Base-by-base conservation (phyloP, 108 stramenopile genomes). In the Pinguiococcus pyrenoidosus region DNA sequence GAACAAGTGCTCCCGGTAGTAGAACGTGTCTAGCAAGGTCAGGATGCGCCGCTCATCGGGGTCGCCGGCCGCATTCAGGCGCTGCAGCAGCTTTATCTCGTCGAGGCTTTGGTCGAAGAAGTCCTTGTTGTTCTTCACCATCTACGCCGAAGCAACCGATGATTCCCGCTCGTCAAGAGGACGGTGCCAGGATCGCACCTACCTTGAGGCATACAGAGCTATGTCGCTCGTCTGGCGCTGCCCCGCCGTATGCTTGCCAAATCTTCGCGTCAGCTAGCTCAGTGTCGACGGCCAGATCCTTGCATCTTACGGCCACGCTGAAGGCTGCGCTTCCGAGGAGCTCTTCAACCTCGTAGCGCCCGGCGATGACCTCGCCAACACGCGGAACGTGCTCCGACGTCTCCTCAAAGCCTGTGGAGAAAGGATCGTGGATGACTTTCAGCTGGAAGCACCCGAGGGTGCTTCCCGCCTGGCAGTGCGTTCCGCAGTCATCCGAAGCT, bases 71-170 rank as follows among this genome's bases (percentile, higher is more conserved):
- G 20, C 33, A 24, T 71, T 63, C 12, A 92, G 59, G 34, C 87
- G 57, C 49, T 81, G 73, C 33, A 98, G 69, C 24, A 98, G 84
- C 71, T 92, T 91, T 49, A 95, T 92, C 62, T 98, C 96, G 59
- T 98, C 96, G 43, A 98, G 57, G 3, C 81, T 39, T 59, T 98
- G 96, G 63, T 98, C 96, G 51, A 98, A 85, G 66, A 89, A 94
- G 61, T 98, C 96, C 61, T 98, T 98, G 38, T 85, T 90, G 66
- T 95, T 98, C 71, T 95, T 98, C 59, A 98, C 88, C 3, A 98
- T 63, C 51, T 60, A 16, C 3, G 12, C 34, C 12, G 34, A 12
- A 10, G 34, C 10, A 12, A 10, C 10, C 10, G 12, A 10, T 35
- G 34, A 12, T 12, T 12, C 12, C 34, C 12, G 12, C 34, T 35